Percentiles rank a stretch among this genome's conserved stretches.
Evolutionary conservation across 2,329 filamentous ascomycete genomes (phyloP).

Genomic region (Bimuria novae-zelandiae): DNA sequence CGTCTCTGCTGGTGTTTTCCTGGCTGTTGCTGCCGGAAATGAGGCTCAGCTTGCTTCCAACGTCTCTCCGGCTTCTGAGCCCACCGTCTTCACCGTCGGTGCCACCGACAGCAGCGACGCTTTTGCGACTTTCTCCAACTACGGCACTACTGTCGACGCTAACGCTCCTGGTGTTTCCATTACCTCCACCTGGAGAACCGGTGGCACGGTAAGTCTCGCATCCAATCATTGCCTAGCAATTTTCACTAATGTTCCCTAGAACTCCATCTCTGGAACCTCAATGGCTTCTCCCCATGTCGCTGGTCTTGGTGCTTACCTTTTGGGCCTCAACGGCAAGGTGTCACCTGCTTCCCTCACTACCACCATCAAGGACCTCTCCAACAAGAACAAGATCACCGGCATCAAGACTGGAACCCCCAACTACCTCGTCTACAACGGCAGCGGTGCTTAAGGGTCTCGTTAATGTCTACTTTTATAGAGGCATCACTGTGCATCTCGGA

Average conservation of each 20-base stretch:
- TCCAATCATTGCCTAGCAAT: not conserved
- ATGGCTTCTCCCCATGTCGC: constrained; percentile 73
- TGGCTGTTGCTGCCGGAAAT: constrained; percentile 50
- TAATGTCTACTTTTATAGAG: not conserved
- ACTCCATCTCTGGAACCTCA: constrained; percentile 63
- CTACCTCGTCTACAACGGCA: constrained; percentile 61
- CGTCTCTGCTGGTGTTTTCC: constrained; percentile 45
- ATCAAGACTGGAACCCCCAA: constrained; percentile 56
- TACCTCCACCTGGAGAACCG: constrained; percentile 54
- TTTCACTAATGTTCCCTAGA: constrained; percentile 46
- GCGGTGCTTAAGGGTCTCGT: constrained; percentile 15
- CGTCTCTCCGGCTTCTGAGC: constrained; percentile 46
- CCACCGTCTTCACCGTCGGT: constrained; percentile 47
- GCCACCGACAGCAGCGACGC: constrained; percentile 45
- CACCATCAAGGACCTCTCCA: constrained; percentile 52
- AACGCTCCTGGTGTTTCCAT: constrained; percentile 49
- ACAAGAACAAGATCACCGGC: constrained; percentile 49
- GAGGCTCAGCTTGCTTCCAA: constrained; percentile 37
- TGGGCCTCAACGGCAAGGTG: constrained; percentile 54
- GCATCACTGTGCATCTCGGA: not conserved
- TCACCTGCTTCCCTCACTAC: constrained; percentile 55
- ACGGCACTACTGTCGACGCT: constrained; percentile 44
- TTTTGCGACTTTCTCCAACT: constrained; percentile 48
- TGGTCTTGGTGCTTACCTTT: constrained; percentile 72
- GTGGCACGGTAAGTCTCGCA: constrained; percentile 28